Evolutionary conservation across 2,329 filamentous ascomycete genomes (phyloP), one percentile per base, ranked within the genome.

Genomic region (Malbranchea zuffiana): DNA sequence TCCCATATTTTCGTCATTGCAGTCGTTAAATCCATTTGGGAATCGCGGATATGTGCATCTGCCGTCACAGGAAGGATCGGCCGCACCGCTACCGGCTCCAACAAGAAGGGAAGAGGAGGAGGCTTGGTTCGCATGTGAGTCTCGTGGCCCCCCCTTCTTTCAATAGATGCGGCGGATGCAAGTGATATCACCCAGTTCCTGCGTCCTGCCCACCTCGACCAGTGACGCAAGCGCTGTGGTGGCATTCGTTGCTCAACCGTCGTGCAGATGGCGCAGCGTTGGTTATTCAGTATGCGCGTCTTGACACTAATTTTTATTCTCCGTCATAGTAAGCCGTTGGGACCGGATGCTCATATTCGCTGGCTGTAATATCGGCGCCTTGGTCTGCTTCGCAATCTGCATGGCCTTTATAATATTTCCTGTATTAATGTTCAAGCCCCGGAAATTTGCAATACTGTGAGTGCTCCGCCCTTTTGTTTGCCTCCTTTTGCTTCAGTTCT

Each of bases 381-480:
- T 85, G 47, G 84, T 82, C 49, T 88, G 92, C 68, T 96, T 98
- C 68, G 76, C 92, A 58, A 77, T 93, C 52, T 62, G 84, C 69
- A 42, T 47, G 30, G 87, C 83, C 69, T 93, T 96, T 66, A 80
- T 80, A 50, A 69, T 96, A 40, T 88, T 93, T 65, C 87, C 87
- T 37, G 71, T 87, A 43, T 72, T 95, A 48, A 73, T 82, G 48
- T 62, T 85, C 47, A 78, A 74, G 57, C 87, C 88, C 49, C 77
- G 82, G 63, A 98, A 96, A 70, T 95, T 98, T 69, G 87, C 88
- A 38, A 86, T 93, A 47, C 62, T 96, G 90, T 96, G 78, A 82
- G 88, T 88, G 44, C 47, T 36, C 43, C 38, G 6, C n/a, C 5
- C 24, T 31, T 24, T 48, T 34, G 39, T 40, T 42, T 12, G 37